Base-by-base conservation (phyloP, 805 yeast species). In the Candida insectorum region DNA sequence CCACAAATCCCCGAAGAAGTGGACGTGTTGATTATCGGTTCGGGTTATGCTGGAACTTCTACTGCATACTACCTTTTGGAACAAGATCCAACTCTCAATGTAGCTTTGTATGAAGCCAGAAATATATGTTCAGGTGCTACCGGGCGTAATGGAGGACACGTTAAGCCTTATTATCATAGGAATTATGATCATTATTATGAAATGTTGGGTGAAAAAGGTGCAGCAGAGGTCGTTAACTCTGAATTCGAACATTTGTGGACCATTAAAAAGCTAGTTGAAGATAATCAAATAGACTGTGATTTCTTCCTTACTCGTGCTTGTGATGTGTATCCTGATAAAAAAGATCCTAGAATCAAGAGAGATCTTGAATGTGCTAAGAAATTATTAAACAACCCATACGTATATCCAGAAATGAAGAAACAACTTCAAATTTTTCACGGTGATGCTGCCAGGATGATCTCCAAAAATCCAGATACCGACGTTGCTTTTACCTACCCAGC, bases 111-210 rank as follows among this genome's bases (percentile, higher is more conserved):
- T 6, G 77, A 71, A 41, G 75, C 74, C 2, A 49, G 71, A 28
- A 57, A 54, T 17, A 39, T 52, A 6, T 62, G 69, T 30, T 51
- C 62, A 8, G 70, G 71, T 21, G 76, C 75, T 5, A 65, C 73
- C 1, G 75, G 71, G 6, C 50, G 76, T 36, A 71, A 71, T 37
- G 75, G 76, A 15, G 76, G 76, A 2, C 76, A 71, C 41, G 42
- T 71, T 35, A 65, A 67, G 28, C 43, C 43, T 7, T 39, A 39
- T 15, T 28, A 28, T 15, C 34, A 39, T 18, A 27, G 39, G 18
- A 12, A 28, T 9, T 47, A 52, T 27, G 31, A 36, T 3, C 17
- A 19, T 2, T 44, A 40, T 22, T 43, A 33, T n/a, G 25, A 19
- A 1, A 37, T 40, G 31, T 48, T 51, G 31, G 53, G 62, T 33